Evolutionary conservation across 495 filamentous ascomycete genomes (phyloP).

Genomic region (Corynascus novoguineensis): DNA sequence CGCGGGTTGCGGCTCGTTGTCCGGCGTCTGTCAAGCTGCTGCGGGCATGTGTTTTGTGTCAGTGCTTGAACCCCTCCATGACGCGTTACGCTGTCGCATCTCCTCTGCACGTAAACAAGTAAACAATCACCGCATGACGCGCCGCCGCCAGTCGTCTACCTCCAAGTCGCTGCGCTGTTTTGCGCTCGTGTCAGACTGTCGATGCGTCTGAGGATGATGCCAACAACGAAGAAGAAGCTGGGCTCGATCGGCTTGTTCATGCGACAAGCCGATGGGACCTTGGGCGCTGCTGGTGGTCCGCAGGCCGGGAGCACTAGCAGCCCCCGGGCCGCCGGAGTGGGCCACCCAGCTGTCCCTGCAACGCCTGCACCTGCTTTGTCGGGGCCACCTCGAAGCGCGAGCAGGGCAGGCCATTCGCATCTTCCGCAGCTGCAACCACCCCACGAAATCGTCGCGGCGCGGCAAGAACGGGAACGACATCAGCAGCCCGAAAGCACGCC

Average conservation of each 20-base stretch:
- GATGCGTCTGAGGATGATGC: conserved; percentile 33
- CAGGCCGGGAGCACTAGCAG: conserved; percentile 6
- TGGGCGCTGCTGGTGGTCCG: conserved; percentile 19
- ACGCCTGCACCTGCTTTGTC: conserved; percentile 14
- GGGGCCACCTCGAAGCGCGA: conserved; percentile 5
- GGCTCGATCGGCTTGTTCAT: conserved; percentile 28
- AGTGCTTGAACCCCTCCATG: conserved; percentile 3
- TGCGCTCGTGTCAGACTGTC: not conserved
- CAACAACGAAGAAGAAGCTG: conserved; percentile 33
- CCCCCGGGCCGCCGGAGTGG: conserved; percentile 22
- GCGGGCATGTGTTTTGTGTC: too few relatives aligned
- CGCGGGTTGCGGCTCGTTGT: conserved; percentile 1
- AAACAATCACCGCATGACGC: conserved; percentile 17
- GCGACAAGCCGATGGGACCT: conserved; percentile 21
- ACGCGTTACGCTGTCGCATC: conserved; percentile 7
- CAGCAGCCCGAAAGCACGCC: conserved; percentile 12
- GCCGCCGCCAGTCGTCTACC: conserved; percentile 12
- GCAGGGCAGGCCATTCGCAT: conserved; percentile 8
- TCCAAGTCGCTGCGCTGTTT: conserved; percentile 13
- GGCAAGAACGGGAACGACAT: conserved; percentile 5
- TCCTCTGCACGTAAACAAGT: conserved; percentile 25
- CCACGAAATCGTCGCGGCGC: not conserved
- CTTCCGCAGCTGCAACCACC: conserved; percentile 22
- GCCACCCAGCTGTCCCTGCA: conserved; percentile 25
- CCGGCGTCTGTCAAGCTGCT: conserved; percentile 8